Evolutionary conservation across 2,329 filamentous ascomycete species (phyloP), one percentile per base, ranked within the genome.

Genomic region (Aspergillus unguis): DNA sequence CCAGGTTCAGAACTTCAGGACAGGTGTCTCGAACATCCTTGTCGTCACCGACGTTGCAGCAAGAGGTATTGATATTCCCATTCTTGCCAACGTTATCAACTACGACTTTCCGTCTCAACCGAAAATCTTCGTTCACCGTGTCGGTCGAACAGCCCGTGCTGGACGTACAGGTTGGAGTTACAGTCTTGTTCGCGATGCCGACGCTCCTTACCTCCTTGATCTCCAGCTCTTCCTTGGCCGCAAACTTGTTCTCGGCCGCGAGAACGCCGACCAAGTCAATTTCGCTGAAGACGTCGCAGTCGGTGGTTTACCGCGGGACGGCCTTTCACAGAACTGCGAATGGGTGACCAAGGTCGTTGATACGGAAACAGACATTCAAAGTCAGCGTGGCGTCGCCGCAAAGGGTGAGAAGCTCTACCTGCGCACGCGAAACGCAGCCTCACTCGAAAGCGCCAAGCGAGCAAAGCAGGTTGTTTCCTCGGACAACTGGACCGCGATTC

Each of bases 1-100:
- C 26, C 91, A 99, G 65, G 90, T 97, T 10, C 87, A 95, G 54
- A 86, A 92, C 58, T 99, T 99, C 70, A 82, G 95, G 54, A 80
- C 79, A 26, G 94, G 94, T 5, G 82, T 87, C 58, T 88, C 90
- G 0, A 92, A 96, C 61, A 91, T 99, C 44, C 76, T 99, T 6
- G 92, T 99, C 2, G 92, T 97, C 41, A 99, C 94, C 1, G 94
- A 99, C 69, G 91, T 99, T 49, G 94, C 94, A 10, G 94, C 94
- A 25, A 83, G 94, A 78, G 92, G 94, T 84, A 95, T 99, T 56
- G 94, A 99, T 83, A 96, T 99, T 61, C 94, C 94, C 0, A 83
- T 96, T 43, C 80, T 99, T 33, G 92, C 90, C 52, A 97, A 99
- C 68, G 94, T 99, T 54, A 92, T 99, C 77, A 97, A 99, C 77